Base-by-base conservation (phyloP, 345 rosid genomes). In the Eucalyptus regnans region DNA sequence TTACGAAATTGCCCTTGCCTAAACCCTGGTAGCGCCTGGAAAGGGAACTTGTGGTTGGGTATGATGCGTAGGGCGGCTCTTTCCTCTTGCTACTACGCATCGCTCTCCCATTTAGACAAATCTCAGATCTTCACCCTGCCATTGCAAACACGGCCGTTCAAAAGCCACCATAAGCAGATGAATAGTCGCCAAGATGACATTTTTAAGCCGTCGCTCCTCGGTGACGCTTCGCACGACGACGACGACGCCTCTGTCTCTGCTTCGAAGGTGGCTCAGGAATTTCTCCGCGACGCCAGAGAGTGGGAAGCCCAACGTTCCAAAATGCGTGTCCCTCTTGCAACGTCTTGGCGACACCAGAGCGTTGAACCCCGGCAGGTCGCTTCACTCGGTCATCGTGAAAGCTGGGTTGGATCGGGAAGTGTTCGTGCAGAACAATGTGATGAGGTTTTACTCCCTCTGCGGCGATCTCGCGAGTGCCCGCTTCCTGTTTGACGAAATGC, bases 401-500 rank as follows among this genome's bases (percentile, higher is more conserved):
- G 31, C 51, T 10, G 89, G 71, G 41, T 43, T 54, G 41, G 86
- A 79, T 51, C 51, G 84, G 56, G 85, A 87, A 18, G 44, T 68
- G 12, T 66, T 64, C 58, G 56, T 80, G 11, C 31, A 27, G 86
- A 76, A 88, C 68, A 88, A 76, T 33, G 27, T 44, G 37, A 20
- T 80, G 68, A 79, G 86, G 87, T 41, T 64, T 12, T 86, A 37
- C 51, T 8, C 50, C 25, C 50, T 64, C 12, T 86, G 58, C 6
- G 64, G 88, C 20, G 84, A 52, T 87, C 84, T 60, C 7, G 27
- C 41, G 48, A 84, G 37, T 44, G 92, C 91, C 25, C 91, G 88
- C 27, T 33, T 87, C 16, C 2, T 90, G 94, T 87, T 91, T 86
- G 92, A 90, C 85, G 88, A 91, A 90, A 93, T 90, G 92, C 7